Percentiles rank a stretch among this genome's conserved stretches.
phyloP scores from a whole-genome alignment of 169 alveolate species.

The Cyclospora cayetanensis region DNA sequence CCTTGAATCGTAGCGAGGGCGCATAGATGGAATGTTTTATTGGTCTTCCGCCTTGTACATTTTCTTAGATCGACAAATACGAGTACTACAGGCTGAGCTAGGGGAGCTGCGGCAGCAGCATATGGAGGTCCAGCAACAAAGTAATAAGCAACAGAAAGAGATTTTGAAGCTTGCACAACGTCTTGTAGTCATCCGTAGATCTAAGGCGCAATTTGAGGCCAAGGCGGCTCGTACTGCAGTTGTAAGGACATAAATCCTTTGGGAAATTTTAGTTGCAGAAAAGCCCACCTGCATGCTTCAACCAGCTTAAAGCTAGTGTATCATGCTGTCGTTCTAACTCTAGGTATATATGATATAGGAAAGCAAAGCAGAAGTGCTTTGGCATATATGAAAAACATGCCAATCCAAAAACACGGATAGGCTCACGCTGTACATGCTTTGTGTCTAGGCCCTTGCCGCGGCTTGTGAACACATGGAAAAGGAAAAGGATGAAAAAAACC shows the following conservation, averaged over 20 bases:
- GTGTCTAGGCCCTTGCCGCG: slow-evolving; percentile 13
- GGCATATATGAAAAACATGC: no score
- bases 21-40: no score
- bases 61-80: slow-evolving; percentile 4
- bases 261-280: no score
- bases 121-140: slow-evolving; percentile 18
- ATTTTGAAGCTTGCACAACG: slow-evolving; percentile 49
- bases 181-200: slow-evolving; percentile 31
- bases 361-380: no score
- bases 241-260: not conserved
- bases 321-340: not conserved
- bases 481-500: not conserved
- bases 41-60: no score
- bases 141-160: slow-evolving; percentile 47
- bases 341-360: no score
- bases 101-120: slow-evolving; percentile 17
- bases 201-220: slow-evolving; percentile 40
- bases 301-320: not conserved
- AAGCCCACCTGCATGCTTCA: not conserved
- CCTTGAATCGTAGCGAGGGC: no score
- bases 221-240: slow-evolving; percentile 25
- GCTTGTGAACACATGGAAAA: not conserved
- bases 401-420: no score
- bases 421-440: no score
- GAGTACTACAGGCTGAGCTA: slow-evolving; percentile 8